Evolutionary conservation across 169 alveolate genomes (phyloP), one percentile per base, ranked within the genome.

Genomic region (Eimeria zaria): DNA sequence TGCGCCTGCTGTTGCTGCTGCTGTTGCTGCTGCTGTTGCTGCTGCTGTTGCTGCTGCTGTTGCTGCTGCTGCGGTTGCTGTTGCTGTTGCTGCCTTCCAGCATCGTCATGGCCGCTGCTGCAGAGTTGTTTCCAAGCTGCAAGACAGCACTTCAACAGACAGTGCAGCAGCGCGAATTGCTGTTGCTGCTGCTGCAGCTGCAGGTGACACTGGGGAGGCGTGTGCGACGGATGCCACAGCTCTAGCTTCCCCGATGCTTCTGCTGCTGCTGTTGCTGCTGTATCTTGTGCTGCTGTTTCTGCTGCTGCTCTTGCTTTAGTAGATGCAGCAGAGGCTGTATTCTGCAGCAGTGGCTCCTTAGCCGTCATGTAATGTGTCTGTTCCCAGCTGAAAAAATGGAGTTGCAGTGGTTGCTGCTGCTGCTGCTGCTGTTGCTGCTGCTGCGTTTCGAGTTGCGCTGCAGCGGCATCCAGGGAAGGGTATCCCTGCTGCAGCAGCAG

Each of bases 401-500:
- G 89, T 44, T 78, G 60, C 64, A n/a, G 69, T 67, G 12, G 89
- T 27, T 46, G 90, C 64, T 81, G 90, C 48, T 46, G 90, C 64
- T 81, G 90, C 90, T 81, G 90, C 51, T 14, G 85, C 58, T 74
- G 85, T 22, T 74, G 85, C 16, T 74, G 87, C 36, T 76, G 87
- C 60, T 76, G 87, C 62, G 46, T 33, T 46, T 78, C 89, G 30
- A 78, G 89, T 39, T 78, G 89, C 44, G 89, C 89, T 22, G 89
- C 89, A n/a, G 89, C 89, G 27, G 89, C 89, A 78, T 78, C 89
- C 27, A 78, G 55, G 11, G 89, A 33, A 4, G 89, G 89, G 89
- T 78, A 78, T 78, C 89, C 89, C 22, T 78, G 89, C 89, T 78
- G 89, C 89, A 78, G 89, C 89, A 78, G 89, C 64, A 78, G 89